These are phyloP conservation scores for rapeseed (Brassica napus) DNA, from an alignment of 345 rosid genomes.

Conservation along the genomic window DNA sequence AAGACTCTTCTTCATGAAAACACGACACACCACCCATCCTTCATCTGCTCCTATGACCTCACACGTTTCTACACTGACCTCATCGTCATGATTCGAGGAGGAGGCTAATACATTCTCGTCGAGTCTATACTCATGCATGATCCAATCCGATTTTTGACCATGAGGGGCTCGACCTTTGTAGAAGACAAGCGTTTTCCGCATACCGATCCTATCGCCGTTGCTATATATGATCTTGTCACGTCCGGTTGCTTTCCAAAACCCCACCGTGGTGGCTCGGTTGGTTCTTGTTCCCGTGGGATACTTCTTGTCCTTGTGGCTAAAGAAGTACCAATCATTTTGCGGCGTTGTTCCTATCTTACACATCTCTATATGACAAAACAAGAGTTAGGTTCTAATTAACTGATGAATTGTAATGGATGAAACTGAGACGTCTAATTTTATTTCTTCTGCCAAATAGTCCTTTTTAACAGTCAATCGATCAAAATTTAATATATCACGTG, in stretches of 20 bases:
- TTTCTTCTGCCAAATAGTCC: background rate
- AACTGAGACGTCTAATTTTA: background rate
- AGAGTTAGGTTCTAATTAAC: background rate
- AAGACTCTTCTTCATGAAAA: slow-evolving; percentile 68
- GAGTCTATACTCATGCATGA: slow-evolving; percentile 78
- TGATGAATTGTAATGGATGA: background rate
- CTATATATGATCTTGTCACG: slow-evolving; percentile 70
- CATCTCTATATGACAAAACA: slow-evolving; percentile 42
- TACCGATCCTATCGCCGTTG: slow-evolving; percentile 56
- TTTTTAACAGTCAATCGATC: background rate
- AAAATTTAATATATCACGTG: background rate
- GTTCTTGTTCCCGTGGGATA: slow-evolving; percentile 84
- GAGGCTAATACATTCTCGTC: slow-evolving; percentile 43
- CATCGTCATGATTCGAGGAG: background rate
- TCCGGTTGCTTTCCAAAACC: slow-evolving; percentile 86
- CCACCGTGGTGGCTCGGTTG: slow-evolving; percentile 72
- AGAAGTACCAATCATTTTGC: slow-evolving; percentile 81
- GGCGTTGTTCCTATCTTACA: slow-evolving; percentile 79
- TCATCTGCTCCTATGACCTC: slow-evolving; percentile 43
- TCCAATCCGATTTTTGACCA: slow-evolving; percentile 79
- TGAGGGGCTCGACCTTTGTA: slow-evolving; percentile 84
- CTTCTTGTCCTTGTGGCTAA: slow-evolving; percentile 80
- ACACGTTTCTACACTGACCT: background rate
- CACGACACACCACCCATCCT: slow-evolving; percentile 79
- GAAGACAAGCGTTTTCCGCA: slow-evolving; percentile 78